Evolutionary conservation across 176 grass and related monocot species (phyloP).

Genomic region (Rhipidocladum racemiflorum): DNA sequence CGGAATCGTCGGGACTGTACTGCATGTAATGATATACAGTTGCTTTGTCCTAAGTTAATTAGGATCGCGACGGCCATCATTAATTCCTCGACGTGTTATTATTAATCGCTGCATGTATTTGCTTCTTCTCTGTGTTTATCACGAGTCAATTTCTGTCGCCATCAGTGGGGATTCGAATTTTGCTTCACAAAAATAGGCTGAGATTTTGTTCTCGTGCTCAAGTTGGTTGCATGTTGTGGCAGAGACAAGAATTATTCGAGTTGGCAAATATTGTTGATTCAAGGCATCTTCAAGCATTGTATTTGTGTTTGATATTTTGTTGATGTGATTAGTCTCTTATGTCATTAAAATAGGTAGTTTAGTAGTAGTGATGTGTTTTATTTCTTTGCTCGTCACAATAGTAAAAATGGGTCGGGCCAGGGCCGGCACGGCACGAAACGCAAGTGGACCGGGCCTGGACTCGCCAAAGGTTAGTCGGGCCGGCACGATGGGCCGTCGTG

Average conservation of each 20-base stretch:
- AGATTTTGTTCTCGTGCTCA: constrained; percentile 8
- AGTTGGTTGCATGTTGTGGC: not conserved
- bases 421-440: too few species aligned
- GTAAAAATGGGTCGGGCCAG: too few species aligned
- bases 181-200: constrained; percentile 11
- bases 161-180: constrained; percentile 37
- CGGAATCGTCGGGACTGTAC: not conserved
- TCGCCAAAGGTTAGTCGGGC: too few species aligned
- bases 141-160: constrained; percentile 26
- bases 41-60: constrained; percentile 14
- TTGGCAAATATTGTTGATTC: too few species aligned
- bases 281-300: too few species aligned
- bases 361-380: too few species aligned
- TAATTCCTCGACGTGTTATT: not conserved
- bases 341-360: too few species aligned
- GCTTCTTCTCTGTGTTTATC: not conserved
- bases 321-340: too few species aligned
- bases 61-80: not conserved
- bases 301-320: too few species aligned
- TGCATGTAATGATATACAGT: constrained; percentile 7
- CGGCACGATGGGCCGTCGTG: too few species aligned
- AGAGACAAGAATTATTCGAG: not conserved
- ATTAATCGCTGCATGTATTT: not conserved
- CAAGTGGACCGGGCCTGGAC: too few species aligned
- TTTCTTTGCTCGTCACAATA: too few species aligned